A percentile compares a stretch with the other conserved stretches of the same genome.
Conservation (phyloP, 83 land plant species). For the Thuja plicata region DNA sequence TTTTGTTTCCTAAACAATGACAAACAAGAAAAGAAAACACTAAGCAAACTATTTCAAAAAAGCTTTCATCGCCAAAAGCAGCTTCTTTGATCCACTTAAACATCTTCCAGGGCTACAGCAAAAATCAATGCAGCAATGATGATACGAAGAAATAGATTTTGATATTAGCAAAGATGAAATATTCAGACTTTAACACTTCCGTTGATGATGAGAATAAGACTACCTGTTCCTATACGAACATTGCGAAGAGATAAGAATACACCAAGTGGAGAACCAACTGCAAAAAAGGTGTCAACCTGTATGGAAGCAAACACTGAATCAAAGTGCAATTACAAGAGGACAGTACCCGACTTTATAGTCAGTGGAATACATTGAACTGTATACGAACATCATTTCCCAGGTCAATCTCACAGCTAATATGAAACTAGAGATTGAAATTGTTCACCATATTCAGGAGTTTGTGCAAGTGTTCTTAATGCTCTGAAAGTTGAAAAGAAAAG, state of each 20-base stretch:
- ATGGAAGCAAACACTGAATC: background rate
- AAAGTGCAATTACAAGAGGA: background rate
- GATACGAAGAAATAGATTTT: background rate
- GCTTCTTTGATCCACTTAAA: background rate
- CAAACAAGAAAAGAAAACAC: background rate
- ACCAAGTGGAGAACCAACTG: constrained; percentile 99
- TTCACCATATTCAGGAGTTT: background rate
- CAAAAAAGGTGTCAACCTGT: constrained; percentile 98
- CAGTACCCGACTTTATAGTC: background rate
- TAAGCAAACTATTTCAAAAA: background rate
- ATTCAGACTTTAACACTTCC: background rate
- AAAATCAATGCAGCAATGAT: background rate
- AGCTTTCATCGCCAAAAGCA: background rate
- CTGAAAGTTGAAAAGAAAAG: background rate
- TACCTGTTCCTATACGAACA: constrained; percentile 88
- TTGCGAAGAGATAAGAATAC: constrained; percentile 91
- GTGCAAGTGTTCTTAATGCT: background rate
- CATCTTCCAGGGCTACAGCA: background rate
- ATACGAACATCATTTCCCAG: background rate
- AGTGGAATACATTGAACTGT: background rate
- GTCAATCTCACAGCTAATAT: background rate
- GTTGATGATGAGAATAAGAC: background rate
- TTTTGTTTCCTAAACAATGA: background rate
- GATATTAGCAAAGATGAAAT: background rate
- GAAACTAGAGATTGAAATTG: background rate